These are phyloP conservation scores for Glomus cerebriforme DNA, from an alignment of 192 early-diverging fungal genomes.

Conservation along the genomic window DNA sequence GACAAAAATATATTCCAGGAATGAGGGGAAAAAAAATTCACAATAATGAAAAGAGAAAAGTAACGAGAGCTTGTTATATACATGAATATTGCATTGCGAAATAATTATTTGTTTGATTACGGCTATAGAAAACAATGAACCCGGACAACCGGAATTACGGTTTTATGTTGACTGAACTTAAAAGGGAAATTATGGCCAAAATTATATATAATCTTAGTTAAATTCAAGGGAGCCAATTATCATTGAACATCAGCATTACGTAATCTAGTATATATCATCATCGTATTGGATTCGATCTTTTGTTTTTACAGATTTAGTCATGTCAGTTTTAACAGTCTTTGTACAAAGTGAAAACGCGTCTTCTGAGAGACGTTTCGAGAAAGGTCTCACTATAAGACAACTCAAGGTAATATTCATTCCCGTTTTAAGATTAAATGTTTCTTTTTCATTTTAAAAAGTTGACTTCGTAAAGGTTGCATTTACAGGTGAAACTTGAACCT, in stretches of 20 bases:
- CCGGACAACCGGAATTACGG: too few relatives aligned
- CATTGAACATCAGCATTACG: background rate
- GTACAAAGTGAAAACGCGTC: conserved; percentile 78
- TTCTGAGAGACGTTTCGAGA: conserved; percentile 89
- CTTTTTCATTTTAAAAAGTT: background rate
- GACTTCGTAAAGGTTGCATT: background rate
- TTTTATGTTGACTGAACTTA: too few relatives aligned
- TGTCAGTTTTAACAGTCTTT: conserved; percentile 89
- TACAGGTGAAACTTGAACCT: conserved; percentile 78
- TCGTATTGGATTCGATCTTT: background rate
- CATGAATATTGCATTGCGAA: too few relatives aligned
- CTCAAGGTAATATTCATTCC: conserved; percentile 63
- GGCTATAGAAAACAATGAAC: too few relatives aligned
- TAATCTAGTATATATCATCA: background rate
- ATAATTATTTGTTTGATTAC: too few relatives aligned
- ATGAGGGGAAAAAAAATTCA: too few relatives aligned
- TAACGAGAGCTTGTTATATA: too few relatives aligned
- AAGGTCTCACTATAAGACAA: conserved; percentile 61
- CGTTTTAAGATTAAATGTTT: conserved; percentile 29
- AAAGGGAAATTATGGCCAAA: too few relatives aligned
- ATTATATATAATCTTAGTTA: too few relatives aligned
- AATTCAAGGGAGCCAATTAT: too few relatives aligned
- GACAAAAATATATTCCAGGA: too few relatives aligned
- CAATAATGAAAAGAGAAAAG: too few relatives aligned
- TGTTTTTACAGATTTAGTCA: conserved; percentile 11